Base-by-base conservation (phyloP, 495 filamentous ascomycete genomes). In the Pyronema domesticum region DNA sequence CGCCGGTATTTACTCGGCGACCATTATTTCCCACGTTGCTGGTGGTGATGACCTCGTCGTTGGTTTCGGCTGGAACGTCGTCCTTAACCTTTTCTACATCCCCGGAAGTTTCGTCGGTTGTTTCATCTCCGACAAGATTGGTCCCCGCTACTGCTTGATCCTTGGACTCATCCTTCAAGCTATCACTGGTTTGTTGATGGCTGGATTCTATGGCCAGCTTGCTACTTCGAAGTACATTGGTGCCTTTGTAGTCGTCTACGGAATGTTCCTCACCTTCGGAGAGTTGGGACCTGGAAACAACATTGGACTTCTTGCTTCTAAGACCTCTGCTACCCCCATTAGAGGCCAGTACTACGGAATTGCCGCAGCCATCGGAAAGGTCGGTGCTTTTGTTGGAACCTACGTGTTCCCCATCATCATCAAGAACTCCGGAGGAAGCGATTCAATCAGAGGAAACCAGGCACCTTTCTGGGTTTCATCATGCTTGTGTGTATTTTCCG, bases 301-400 rank as follows among this genome's bases (percentile, higher is more conserved):
- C 67, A 93, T 94, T 60, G 87, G 88, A 5, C 76, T 94, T 0
- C 68, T 88, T 17, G 87, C 88, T 0, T 83, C 85, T 51, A 94
- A 94, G 70, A 89, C 84, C 13, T 82, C 80, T 65, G 85, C 88
- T 0, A 95, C 89, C 3, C 80, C 80, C 9, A 81, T 95, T 35
- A 74, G 88, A 18, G 89, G 88, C 8, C 85, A 91, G 63, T 95
- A 93, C 70, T 95, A 95, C 67, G 86, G 83, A 10, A 78, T 93
- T 52, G 86, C 87, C 0, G 88, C 88, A 1, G 88, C 88, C 0
- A 57, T 80, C 0, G 86, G 88, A 39, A 94, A 94, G 69, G 76
- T 94, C 46, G 89, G 89, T 14, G 89, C 86, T 7, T 94, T 94
- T 61, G 78, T 93, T n/a, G 89, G 89, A 39, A 83, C 82, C 13